Base-by-base conservation (phyloP, 129 eudicot species). In the Dittrichia graveolens region DNA sequence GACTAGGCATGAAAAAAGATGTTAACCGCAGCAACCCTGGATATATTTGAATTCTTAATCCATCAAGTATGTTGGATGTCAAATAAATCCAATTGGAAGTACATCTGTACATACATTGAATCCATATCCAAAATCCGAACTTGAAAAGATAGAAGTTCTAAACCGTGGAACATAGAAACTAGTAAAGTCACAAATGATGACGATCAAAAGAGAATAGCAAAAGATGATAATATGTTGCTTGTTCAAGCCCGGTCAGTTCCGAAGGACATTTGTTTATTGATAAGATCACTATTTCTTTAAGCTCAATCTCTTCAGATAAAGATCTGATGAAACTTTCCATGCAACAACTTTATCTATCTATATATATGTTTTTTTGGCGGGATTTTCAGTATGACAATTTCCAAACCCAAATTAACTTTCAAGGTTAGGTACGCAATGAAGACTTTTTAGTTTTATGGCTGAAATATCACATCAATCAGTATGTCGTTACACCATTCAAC, bases 71-170 rank as follows among this genome's bases (percentile, higher is more conserved):
- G 69, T 8, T 64, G 54, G 53, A 64, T 18, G 54, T 64, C 50
- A 34, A 6, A 4, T 65, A 19, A 4, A 45, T 44, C 71, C 42
- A 46, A 16, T 19, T 43, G 0, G 31, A 24, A 46, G 19, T 31
- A 65, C n/a, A 18, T 44, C 1, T 5, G 7, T 48, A 19, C 19
- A 18, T 6, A 10, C 44, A 45, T 66, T 46, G 31, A 11, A 43
- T 31, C 62, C 62, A 57, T 57, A 43, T 47, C 41, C 49, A 43
- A 16, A 24, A 64, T 8, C 70, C 11, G 15, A 64, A 31, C 8
- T 44, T 64, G 53, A 43, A 64, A 15, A 64, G 48, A 64, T 41
- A 64, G 39, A 9, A 64, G 58, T 52, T 52, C 49, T 41, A 42
- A 63, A 41, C 43, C 42, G 41, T 39, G 14, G 9, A 41, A 5